Conservation (phyloP, 805 yeast genomes). For the Wickerhamomyces queroliae region DNA sequence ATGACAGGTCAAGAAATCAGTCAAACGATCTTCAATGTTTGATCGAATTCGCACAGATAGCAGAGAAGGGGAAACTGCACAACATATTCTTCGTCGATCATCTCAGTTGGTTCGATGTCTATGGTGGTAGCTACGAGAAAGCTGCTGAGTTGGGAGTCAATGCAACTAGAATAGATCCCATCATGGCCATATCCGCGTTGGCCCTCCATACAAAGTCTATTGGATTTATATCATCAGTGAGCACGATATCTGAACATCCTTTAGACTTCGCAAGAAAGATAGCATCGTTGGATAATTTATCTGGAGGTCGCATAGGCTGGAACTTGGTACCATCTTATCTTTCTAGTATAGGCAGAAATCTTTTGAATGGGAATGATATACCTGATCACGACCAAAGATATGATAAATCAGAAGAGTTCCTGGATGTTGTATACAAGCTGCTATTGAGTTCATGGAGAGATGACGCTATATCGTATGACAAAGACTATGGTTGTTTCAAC, state of each 20-base stretch:
- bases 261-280: conserved; percentile 33
- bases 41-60: conserved; percentile 24
- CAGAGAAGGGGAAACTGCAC: conserved; percentile 29
- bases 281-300: conserved; percentile 35
- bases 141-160: conserved; percentile 12
- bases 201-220: conserved; percentile 33
- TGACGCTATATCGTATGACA: conserved; percentile 23
- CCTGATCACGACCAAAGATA: conserved; percentile 36
- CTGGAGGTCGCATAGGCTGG: conserved; percentile 39
- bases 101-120: conserved; percentile 31
- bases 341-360: conserved; percentile 34
- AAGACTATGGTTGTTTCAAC: conserved; percentile 22
- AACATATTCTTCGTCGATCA: conserved; percentile 32
- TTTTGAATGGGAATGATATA: conserved; percentile 27
- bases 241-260: conserved; percentile 37
- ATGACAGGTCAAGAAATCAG: background rate
- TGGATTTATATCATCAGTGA: conserved; percentile 32
- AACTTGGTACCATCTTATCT: conserved; percentile 36
- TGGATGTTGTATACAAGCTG: conserved; percentile 31
- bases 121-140: conserved; percentile 21
- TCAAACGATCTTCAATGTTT: conserved; percentile 13
- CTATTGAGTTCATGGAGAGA: conserved; percentile 36
- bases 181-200: conserved; percentile 26
- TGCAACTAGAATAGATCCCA: conserved; percentile 27
- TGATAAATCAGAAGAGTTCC: conserved; percentile 31